phyloP scores from a whole-genome alignment of 495 filamentous ascomycete genomes.

The Podospora appendiculata region DNA sequence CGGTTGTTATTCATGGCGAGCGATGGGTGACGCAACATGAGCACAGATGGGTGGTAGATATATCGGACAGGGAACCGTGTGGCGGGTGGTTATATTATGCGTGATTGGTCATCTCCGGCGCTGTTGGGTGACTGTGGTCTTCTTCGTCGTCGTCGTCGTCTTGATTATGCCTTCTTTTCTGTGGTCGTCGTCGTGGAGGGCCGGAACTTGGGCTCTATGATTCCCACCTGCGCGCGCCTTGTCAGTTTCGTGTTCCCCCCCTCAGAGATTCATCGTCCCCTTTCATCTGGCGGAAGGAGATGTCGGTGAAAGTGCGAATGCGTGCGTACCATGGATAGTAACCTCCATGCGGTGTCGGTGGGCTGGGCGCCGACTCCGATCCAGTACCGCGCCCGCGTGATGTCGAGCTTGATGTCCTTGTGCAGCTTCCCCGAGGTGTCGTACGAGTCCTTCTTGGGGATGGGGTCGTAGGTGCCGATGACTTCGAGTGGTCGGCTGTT shows the following conservation, averaged over 20 bases:
- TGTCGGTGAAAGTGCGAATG: neutral
- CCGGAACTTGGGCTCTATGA: slow-evolving; percentile 39
- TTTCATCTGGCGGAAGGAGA: too few relatives aligned
- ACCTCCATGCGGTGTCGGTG: slow-evolving; percentile 76
- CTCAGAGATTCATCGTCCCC: neutral
- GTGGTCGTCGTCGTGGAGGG: neutral
- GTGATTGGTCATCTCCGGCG: too few relatives aligned
- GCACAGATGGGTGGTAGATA: too few relatives aligned
- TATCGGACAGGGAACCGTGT: too few relatives aligned
- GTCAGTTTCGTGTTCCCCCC: neutral
- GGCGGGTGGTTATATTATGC: too few relatives aligned
- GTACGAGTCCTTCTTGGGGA: slow-evolving; percentile 64
- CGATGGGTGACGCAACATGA: too few relatives aligned
- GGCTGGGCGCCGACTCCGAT: slow-evolving; percentile 94
- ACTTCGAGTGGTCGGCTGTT: slow-evolving; percentile 88
- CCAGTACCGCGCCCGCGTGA: slow-evolving; percentile 81
- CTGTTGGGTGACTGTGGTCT: too few relatives aligned
- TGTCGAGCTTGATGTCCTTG: slow-evolving; percentile 89
- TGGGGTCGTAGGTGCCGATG: slow-evolving; percentile 87
- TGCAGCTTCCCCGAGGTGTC: slow-evolving; percentile 58
- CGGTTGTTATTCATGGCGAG: too few relatives aligned
- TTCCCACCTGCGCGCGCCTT: slow-evolving; percentile 30
- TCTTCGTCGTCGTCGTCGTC: too few relatives aligned
- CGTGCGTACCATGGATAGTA: slow-evolving; percentile 71
- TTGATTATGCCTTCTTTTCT: neutral